Conservation (phyloP, 2,329 filamentous ascomycete genomes). For the Colletotrichum melonis region DNA sequence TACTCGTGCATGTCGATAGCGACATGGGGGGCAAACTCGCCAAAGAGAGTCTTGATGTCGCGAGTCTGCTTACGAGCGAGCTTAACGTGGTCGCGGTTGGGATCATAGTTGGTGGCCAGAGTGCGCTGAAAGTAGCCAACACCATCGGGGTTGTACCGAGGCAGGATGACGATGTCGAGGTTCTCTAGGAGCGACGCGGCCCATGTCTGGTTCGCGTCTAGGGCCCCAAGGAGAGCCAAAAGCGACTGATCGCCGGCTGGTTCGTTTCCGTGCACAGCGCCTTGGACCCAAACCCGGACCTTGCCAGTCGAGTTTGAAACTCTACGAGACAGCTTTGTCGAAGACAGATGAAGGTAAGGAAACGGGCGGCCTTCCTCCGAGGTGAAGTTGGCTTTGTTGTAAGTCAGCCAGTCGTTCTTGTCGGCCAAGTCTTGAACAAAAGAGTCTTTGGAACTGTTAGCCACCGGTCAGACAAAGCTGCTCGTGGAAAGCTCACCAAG, state of each 20-base stretch:
- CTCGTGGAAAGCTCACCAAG: slow-evolving; percentile 5
- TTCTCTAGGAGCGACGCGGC: slow-evolving; percentile 42
- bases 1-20: slow-evolving; percentile 48
- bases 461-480: background rate
- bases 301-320: slow-evolving; percentile 38
- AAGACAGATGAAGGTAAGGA: slow-evolving; percentile 38
- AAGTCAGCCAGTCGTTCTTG: slow-evolving; percentile 41
- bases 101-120: slow-evolving; percentile 45
- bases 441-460: slow-evolving; percentile 25
- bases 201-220: slow-evolving; percentile 44
- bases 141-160: slow-evolving; percentile 48
- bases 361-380: slow-evolving; percentile 41
- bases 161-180: slow-evolving; percentile 44
- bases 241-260: slow-evolving; percentile 46
- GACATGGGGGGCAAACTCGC: slow-evolving; percentile 44
- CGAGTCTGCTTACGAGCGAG: slow-evolving; percentile 46
- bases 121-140: slow-evolving; percentile 47
- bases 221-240: slow-evolving; percentile 44
- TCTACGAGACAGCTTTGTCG: slow-evolving; percentile 10
- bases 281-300: slow-evolving; percentile 46
- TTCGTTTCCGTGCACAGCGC: slow-evolving; percentile 47
- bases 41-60: slow-evolving; percentile 44
- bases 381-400: slow-evolving; percentile 38
- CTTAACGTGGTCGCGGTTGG: slow-evolving; percentile 47
- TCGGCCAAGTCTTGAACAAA: slow-evolving; percentile 39